Evolutionary conservation across 352 stramenopile genomes (phyloP).

Genomic region (Stephanocyclus meneghinianus): DNA sequence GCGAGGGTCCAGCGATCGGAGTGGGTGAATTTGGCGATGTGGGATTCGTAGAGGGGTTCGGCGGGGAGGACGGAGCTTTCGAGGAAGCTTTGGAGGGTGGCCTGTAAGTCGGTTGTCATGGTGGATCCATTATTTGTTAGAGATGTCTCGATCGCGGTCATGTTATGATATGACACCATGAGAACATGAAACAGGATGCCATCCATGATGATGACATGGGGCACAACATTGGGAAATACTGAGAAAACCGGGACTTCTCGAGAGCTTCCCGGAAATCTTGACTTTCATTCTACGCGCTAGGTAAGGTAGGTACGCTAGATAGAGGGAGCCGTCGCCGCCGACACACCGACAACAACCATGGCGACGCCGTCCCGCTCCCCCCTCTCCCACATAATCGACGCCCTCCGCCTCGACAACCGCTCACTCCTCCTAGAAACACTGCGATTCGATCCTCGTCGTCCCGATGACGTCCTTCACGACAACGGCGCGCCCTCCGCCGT

Average conservation of each 20-base stretch:
- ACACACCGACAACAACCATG: not conserved
- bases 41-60: conserved; percentile 86
- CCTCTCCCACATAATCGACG: conserved; percentile 34
- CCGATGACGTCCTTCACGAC: not conserved
- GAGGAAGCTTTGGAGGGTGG: conserved; percentile 6
- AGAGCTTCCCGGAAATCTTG: too few species aligned
- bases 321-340: too few species aligned
- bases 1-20: conserved; percentile 79
- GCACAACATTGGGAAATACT: too few species aligned
- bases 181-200: too few species aligned
- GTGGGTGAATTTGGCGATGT: conserved; percentile 67
- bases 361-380: conserved; percentile 2
- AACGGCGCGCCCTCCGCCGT: not conserved
- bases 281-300: too few species aligned
- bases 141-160: not conserved
- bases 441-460: conserved; percentile 24
- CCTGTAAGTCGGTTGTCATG: not conserved
- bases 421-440: conserved; percentile 27
- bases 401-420: conserved; percentile 32
- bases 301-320: too few species aligned
- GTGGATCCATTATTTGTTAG: not conserved
- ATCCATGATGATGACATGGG: too few species aligned
- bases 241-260: too few species aligned
- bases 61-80: conserved; percentile 78
- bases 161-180: too few species aligned